phyloP scores from a whole-genome alignment of 805 yeast genomes.

The Barnettozyma siamensis region DNA sequence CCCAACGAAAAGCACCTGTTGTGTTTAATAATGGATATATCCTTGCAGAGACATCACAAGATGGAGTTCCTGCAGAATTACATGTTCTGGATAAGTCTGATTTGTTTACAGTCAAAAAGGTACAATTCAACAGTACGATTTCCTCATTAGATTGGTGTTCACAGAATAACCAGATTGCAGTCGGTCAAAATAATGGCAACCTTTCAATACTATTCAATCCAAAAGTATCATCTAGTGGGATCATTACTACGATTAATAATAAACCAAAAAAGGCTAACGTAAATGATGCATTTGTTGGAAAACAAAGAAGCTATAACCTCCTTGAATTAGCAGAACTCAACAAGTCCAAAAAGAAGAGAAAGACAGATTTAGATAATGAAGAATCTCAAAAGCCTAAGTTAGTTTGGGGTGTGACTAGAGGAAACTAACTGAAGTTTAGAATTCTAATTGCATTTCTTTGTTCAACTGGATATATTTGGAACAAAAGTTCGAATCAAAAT shows the following conservation, averaged over 20 bases:
- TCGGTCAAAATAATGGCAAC: slow-evolving; percentile 16
- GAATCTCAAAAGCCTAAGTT: slow-evolving; percentile 7
- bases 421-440: background rate
- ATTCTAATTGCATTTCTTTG: slow-evolving; percentile 4
- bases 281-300: slow-evolving; percentile 10
- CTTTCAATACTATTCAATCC: slow-evolving; percentile 18
- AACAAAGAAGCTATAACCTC: slow-evolving; percentile 16
- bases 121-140: slow-evolving; percentile 5
- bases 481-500: slow-evolving; percentile 2
- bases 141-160: slow-evolving; percentile 21
- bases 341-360: slow-evolving; percentile 10
- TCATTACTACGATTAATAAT: slow-evolving; percentile 15
- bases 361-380: background rate
- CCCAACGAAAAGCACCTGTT: slow-evolving; percentile 1
- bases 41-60: background rate
- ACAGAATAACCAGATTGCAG: slow-evolving; percentile 20
- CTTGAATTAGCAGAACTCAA: slow-evolving; percentile 14
- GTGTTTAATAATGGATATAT: slow-evolving; percentile 2
- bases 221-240: slow-evolving; percentile 17
- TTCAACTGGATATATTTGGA: slow-evolving; percentile 1
- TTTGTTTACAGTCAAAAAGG: slow-evolving; percentile 9
- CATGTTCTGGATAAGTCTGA: slow-evolving; percentile 20
- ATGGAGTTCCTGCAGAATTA: background rate
- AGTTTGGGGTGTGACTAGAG: slow-evolving; percentile 13
- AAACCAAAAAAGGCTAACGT: slow-evolving; percentile 16